phyloP scores from a whole-genome alignment of 768 basidiomycete species.

The Boletales sp. region DNA sequence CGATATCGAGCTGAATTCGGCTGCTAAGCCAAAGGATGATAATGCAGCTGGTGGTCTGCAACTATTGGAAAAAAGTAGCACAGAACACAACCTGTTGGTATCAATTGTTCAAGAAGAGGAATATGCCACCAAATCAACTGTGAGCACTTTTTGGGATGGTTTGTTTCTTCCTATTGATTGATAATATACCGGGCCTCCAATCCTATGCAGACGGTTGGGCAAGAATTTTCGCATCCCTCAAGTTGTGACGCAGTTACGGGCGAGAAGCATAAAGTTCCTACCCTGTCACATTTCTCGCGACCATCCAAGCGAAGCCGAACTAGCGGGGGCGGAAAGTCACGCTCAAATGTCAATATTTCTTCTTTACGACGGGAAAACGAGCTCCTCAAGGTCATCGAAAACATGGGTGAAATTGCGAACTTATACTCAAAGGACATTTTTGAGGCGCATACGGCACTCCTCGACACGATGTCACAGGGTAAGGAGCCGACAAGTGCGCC shows the following conservation, averaged over 20 bases:
- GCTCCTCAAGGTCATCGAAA: slow-evolving; percentile 61
- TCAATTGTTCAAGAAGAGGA: not conserved
- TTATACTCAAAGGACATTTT: slow-evolving; percentile 65
- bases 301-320: slow-evolving; percentile 22
- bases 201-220: not conserved
- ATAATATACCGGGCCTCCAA: not conserved
- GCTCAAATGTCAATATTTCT: slow-evolving; percentile 63
- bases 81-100: not conserved
- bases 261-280: slow-evolving; percentile 14
- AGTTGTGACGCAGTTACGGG: not conserved
- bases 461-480: slow-evolving; percentile 51
- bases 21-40: not conserved
- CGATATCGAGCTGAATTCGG: not conserved
- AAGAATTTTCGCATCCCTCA: not conserved
- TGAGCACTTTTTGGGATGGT: not conserved
- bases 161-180: not conserved
- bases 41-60: not conserved
- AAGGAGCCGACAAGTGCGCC: slow-evolving; percentile 73
- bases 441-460: slow-evolving; percentile 60
- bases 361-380: slow-evolving; percentile 80
- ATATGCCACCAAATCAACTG: not conserved
- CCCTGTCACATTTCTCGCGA: slow-evolving; percentile 6
- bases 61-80: not conserved
- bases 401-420: slow-evolving; percentile 64
- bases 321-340: slow-evolving; percentile 9